Conservation (phyloP, 441 rosid species). For the Pelargonium cotyledonis region DNA sequence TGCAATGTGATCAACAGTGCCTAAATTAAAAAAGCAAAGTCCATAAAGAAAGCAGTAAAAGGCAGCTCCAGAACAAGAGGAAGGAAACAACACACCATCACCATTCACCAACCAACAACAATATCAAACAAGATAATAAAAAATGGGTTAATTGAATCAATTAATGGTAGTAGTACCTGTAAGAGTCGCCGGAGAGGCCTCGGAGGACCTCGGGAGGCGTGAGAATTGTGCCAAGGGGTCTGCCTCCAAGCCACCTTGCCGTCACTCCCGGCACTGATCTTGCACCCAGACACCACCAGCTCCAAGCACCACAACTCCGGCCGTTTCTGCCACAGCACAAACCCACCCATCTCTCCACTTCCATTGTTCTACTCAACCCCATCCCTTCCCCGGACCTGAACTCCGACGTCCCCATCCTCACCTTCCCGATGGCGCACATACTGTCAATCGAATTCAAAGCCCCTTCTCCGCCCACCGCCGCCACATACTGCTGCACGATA, state of each 20-base stretch:
- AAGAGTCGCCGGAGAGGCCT: conserved; percentile 80
- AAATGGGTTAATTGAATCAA: background rate
- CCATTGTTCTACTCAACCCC: conserved; percentile 36
- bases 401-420: conserved; percentile 76
- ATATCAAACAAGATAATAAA: background rate
- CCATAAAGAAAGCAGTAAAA: too few species aligned
- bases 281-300: conserved; percentile 74
- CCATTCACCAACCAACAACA: background rate
- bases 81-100: background rate
- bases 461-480: conserved; percentile 77
- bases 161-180: conserved; percentile 46
- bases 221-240: conserved; percentile 98
- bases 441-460: conserved; percentile 54
- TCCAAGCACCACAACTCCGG: conserved; percentile 91
- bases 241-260: conserved; percentile 93
- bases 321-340: conserved; percentile 83
- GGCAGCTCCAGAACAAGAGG: background rate
- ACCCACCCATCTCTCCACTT: conserved; percentile 79
- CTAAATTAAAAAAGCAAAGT: too few species aligned
- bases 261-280: conserved; percentile 90
- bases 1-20: too few species aligned
- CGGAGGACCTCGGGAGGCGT: conserved; percentile 94
- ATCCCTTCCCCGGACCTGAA: conserved; percentile 63
- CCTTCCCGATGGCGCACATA: conserved; percentile 90
- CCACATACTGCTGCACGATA: conserved; percentile 79